Percentiles rank a stretch among this genome's conserved stretches.
Evolutionary conservation across 2,329 filamentous ascomycete genomes (phyloP).

Genomic region (Cryoendolithus antarcticus): DNA sequence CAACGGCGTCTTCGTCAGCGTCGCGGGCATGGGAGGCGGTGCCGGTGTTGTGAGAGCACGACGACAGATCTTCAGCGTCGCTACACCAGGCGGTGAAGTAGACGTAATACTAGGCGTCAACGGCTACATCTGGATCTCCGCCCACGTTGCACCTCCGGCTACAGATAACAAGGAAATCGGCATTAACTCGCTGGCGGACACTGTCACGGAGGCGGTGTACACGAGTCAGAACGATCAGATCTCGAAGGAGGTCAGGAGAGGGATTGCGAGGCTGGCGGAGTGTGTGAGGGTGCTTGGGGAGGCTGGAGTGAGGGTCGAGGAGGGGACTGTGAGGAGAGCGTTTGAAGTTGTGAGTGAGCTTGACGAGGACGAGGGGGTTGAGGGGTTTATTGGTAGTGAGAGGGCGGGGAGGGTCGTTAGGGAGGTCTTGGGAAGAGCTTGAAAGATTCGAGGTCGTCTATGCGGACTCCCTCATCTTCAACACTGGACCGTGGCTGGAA

Average conservation of each 20-base stretch:
- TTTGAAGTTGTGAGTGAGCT: slow-evolving; percentile 75
- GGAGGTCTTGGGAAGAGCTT: slow-evolving; percentile 17
- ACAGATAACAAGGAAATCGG: slow-evolving; percentile 41
- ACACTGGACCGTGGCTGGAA: too few species aligned
- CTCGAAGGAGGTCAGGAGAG: slow-evolving; percentile 60
- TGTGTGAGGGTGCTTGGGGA: slow-evolving; percentile 75
- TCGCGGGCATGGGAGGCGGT: slow-evolving; percentile 64
- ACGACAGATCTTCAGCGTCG: slow-evolving; percentile 76
- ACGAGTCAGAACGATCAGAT: slow-evolving; percentile 91
- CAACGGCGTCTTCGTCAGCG: slow-evolving; percentile 78
- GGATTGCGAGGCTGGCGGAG: slow-evolving; percentile 74
- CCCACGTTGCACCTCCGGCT: slow-evolving; percentile 49
- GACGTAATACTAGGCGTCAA: slow-evolving; percentile 90
- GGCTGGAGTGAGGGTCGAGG: slow-evolving; percentile 71
- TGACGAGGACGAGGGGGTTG: slow-evolving; percentile 47
- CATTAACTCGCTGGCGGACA: slow-evolving; percentile 81
- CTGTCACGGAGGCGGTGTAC: slow-evolving; percentile 73
- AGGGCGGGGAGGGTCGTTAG: slow-evolving; percentile 25
- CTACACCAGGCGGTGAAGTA: slow-evolving; percentile 51
- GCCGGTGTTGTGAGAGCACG: slow-evolving; percentile 73
- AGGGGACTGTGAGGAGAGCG: slow-evolving; percentile 71
- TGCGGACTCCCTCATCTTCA: too few species aligned
- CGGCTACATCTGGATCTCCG: slow-evolving; percentile 90
- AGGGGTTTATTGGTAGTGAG: slow-evolving; percentile 30
- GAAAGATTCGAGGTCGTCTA: slow-evolving; percentile 2